Evolutionary conservation across 257 asterid species (phyloP), one percentile per base, ranked within the genome.

Genomic region (Orobanche coerulescens): DNA sequence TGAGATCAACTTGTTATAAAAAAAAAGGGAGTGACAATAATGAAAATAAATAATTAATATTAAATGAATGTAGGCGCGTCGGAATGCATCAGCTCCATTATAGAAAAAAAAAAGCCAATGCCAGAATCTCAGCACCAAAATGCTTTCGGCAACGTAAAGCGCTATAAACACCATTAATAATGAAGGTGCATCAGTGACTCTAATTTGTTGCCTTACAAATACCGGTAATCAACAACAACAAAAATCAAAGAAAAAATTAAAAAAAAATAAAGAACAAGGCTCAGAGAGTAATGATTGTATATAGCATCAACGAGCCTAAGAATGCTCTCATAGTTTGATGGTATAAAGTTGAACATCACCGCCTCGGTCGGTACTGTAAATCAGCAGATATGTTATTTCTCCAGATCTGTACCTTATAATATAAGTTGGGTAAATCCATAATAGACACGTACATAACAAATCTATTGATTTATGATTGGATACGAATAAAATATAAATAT

Each of bases 171-270:
- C 88, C 71, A 81, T 74, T 48, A n/a, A 2, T 5, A 13, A 16
- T n/a, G 7, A 2, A n/a, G 55, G 85, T 71, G 88, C 62, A 69
- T 71, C 88, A 83, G 91, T 71, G 90, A 86, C 86, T 83, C 86
- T 81, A 82, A 82, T 64, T 67, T 71, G 77, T 86, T 77, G 84
- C 84, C 86, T 58, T n/a, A 16, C 7, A 44, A 6, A 44, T 6
- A 20, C 14, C 0, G 8, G n/a, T 23, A 10, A 3, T 26, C 1
- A n/a, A 12, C 9, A 12, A 0, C n/a, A n/a, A n/a, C 10, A 47
- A 2, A 16, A 1, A n/a, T 12, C 13, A 3, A 51, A 48, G 18
- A 0, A 20, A 48, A 48, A 39, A 18, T 4, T 16, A 16, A 36
- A 16, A 2, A 0, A n/a, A 66, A 24, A 28, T 1, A 10, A 2